Evolutionary conservation across 2,329 filamentous ascomycete species (phyloP).

Genomic region (Microascus cirrosus): DNA sequence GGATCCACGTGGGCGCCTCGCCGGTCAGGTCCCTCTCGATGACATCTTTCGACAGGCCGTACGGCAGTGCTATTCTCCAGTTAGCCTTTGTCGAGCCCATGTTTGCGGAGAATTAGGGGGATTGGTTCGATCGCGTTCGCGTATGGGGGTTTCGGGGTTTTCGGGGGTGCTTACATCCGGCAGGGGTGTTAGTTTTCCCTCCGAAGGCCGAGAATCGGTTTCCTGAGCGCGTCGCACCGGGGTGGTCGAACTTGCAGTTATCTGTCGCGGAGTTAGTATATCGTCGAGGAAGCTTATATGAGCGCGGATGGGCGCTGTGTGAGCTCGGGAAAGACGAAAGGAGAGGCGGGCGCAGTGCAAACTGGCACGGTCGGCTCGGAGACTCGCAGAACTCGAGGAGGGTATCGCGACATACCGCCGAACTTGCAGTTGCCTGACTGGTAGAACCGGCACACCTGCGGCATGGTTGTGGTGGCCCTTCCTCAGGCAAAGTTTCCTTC

Average conservation of each 20-base stretch:
- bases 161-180: not conserved
- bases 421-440: conserved; percentile 33
- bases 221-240: conserved; percentile 21
- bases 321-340: not conserved
- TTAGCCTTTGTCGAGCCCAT: not conserved
- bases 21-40: conserved; percentile 57
- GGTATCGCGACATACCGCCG: conserved; percentile 29
- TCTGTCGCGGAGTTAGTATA: conserved; percentile 20
- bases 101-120: not conserved
- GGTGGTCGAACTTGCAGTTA: conserved; percentile 44
- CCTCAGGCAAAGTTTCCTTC: not conserved
- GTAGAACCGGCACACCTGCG: conserved; percentile 8
- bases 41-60: conserved; percentile 42
- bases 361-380: too few species aligned
- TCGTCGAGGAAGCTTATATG: not conserved
- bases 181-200: not conserved
- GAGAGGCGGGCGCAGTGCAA: not conserved
- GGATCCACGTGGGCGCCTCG: conserved; percentile 71
- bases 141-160: not conserved
- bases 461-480: conserved; percentile 1
- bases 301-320: not conserved
- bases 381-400: not conserved
- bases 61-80: conserved; percentile 18
- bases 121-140: not conserved
- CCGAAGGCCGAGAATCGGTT: conserved; percentile 10